phyloP scores from a whole-genome alignment of 768 basidiomycete species.

The Phaeotremella skinneri region DNA sequence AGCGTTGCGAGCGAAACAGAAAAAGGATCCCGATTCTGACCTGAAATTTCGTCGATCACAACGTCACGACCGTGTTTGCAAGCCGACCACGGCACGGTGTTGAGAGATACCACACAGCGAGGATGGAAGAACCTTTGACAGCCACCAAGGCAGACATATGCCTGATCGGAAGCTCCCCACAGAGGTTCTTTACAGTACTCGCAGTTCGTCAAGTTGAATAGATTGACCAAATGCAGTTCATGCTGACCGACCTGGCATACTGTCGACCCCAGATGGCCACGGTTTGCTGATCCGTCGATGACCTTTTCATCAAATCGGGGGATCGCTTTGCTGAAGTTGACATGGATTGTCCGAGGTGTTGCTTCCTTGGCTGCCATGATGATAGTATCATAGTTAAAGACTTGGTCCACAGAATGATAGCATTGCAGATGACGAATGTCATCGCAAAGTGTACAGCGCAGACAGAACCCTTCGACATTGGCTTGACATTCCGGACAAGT shows the following conservation, averaged over 20 bases:
- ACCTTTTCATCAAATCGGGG: conserved; percentile 20
- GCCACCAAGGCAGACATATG: conserved; percentile 59
- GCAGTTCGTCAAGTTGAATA: conserved; percentile 74
- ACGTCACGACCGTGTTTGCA: conserved; percentile 51
- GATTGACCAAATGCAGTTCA: conserved; percentile 60
- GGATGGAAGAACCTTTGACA: conserved; percentile 66
- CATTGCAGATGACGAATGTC: conserved; percentile 74
- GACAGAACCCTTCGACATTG: conserved; percentile 64
- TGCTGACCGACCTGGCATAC: conserved; percentile 54
- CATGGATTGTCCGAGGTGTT: conserved; percentile 13
- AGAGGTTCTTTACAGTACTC: conserved; percentile 65
- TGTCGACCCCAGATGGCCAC: conserved; percentile 15
- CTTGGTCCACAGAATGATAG: conserved; percentile 69
- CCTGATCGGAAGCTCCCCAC: conserved; percentile 69
- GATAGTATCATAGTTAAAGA: conserved; percentile 49
- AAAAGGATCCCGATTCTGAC: conserved; percentile 21
- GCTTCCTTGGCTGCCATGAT: conserved; percentile 13
- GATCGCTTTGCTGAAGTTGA: conserved; percentile 22
- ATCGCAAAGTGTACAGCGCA: conserved; percentile 69
- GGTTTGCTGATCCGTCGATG: conserved; percentile 7
- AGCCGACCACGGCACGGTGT: conserved; percentile 17
- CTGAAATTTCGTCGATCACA: conserved; percentile 26
- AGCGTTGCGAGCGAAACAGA: conserved; percentile 9
- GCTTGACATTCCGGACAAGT: conserved; percentile 59
- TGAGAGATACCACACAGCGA: conserved; percentile 53